Evolutionary conservation across 2,329 filamentous ascomycete genomes (phyloP).

Genomic region (Penicillium sp.): DNA sequence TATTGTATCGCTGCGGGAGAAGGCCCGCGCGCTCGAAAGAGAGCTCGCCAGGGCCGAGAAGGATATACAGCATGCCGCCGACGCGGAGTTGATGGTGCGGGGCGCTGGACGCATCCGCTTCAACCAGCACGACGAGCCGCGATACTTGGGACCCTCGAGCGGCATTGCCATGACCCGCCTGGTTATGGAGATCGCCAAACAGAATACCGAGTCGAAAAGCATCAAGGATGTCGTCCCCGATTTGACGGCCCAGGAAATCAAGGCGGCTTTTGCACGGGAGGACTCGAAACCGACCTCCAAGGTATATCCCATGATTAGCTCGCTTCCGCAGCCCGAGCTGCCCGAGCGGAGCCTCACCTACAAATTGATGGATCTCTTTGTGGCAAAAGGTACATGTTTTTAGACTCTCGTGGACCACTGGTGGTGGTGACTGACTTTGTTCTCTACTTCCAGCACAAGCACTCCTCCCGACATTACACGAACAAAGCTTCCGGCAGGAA

Average conservation of each 20-base stretch:
- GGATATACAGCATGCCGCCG: conserved; percentile 68
- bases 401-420: background rate
- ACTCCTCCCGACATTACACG: conserved; percentile 83
- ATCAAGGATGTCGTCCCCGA: conserved; percentile 91
- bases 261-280: conserved; percentile 68
- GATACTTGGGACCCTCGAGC: conserved; percentile 89
- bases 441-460: conserved; percentile 65
- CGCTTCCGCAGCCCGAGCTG: conserved; percentile 71
- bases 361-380: conserved; percentile 78
- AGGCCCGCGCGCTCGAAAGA: conserved; percentile 75
- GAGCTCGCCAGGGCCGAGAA: conserved; percentile 77
- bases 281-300: conserved; percentile 67
- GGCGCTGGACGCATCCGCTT: conserved; percentile 82
- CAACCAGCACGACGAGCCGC: conserved; percentile 79
- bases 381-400: conserved; percentile 70
- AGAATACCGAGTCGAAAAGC: conserved; percentile 83
- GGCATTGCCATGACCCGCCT: conserved; percentile 92
- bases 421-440: conserved; percentile 18
- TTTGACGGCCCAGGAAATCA: conserved; percentile 62
- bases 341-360: conserved; percentile 73
- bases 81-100: conserved; percentile 80
- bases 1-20: conserved; percentile 87
- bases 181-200: conserved; percentile 94
- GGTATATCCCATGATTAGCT: conserved; percentile 86
- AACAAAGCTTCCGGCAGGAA: conserved; percentile 72